Evolutionary conservation across 2,329 filamentous ascomycete genomes (phyloP), one percentile per base, ranked within the genome.

Genomic region (Purpureocillium lavendulum): DNA sequence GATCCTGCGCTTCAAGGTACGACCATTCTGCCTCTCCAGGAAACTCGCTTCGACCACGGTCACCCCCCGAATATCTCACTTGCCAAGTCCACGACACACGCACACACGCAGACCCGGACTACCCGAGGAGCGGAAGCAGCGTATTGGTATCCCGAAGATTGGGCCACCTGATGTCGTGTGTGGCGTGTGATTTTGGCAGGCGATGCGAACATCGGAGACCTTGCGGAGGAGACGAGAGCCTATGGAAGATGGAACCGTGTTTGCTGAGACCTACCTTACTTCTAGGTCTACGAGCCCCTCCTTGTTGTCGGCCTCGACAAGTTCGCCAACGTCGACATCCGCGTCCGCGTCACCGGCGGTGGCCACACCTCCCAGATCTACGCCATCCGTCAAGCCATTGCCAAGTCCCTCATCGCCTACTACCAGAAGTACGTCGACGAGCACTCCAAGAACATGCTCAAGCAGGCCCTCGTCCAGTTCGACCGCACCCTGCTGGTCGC

Each of bases 401-500:
- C 89, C 76, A 98, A 97, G 82, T 58, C 61, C 45, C 55, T 66
- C 44, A 62, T 66, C 56, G 62, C 88, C 71, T 96, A 96, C 84
- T 97, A 96, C 85, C 90, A 96, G 77, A 96, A 98, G 81, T 98
- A 83, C 76, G 87, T 97, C 72, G 92, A 98, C 67, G 92, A 98
- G 85, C 89, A 97, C 85, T 87, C 85, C 77, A 98, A 98, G 86
- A 96, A 97, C 82, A 79, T 88, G 73, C 81, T 98, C 65, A 98
- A 97, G 87, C 84, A 90, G 74, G 86, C 87, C 56, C 82, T 98
- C 58, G 86, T 90, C 63, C 81, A 88, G 69, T 98, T 90, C 78
- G 88, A 95, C 79, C 82, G 89, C 65, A 94, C 88, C 66, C 84
- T 98, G 56, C 85, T 98, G 64, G 92, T 98, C 61, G 92, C 92